phyloP scores from a whole-genome alignment of 257 asterid genomes.

The Echites panduratus region DNA sequence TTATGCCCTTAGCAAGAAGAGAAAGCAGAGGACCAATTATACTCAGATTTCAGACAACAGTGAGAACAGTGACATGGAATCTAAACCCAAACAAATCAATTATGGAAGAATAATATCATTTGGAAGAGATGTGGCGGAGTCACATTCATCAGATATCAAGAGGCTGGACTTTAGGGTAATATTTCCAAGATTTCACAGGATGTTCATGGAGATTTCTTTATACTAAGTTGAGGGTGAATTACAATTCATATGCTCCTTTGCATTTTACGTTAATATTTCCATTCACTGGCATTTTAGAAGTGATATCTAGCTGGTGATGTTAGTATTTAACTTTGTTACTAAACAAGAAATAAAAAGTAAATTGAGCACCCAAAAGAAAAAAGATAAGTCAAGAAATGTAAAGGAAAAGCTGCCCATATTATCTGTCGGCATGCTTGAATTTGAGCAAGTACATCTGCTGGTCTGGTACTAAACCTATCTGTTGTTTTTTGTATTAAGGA shows the following conservation, averaged over 20 bases:
- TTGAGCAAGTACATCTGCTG: background rate
- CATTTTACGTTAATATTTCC: background rate
- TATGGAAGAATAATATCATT: conserved; percentile 81
- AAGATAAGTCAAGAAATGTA: background rate
- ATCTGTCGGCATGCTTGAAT: background rate
- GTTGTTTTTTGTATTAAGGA: conserved; percentile 40
- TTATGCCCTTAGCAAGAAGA: conserved; percentile 41
- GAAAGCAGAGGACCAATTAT: conserved; percentile 23
- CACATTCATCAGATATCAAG: conserved; percentile 54
- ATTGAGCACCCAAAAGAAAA: background rate
- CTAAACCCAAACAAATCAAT: conserved; percentile 27
- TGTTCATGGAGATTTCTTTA: background rate
- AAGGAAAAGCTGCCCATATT: background rate
- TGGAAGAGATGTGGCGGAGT: conserved; percentile 58
- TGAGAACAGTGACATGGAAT: conserved; percentile 27
- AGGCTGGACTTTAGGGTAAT: conserved; percentile 78
- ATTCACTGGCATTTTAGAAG: background rate
- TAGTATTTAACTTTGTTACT: background rate
- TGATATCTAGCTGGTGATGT: background rate
- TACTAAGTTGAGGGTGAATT: background rate
- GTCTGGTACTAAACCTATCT: conserved; percentile 8
- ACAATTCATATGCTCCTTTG: background rate
- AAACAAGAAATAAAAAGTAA: background rate
- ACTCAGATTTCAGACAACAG: conserved; percentile 26
- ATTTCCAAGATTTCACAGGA: background rate